phyloP scores from a whole-genome alignment of 2,329 filamentous ascomycete species.

The Balansia obtecta region DNA sequence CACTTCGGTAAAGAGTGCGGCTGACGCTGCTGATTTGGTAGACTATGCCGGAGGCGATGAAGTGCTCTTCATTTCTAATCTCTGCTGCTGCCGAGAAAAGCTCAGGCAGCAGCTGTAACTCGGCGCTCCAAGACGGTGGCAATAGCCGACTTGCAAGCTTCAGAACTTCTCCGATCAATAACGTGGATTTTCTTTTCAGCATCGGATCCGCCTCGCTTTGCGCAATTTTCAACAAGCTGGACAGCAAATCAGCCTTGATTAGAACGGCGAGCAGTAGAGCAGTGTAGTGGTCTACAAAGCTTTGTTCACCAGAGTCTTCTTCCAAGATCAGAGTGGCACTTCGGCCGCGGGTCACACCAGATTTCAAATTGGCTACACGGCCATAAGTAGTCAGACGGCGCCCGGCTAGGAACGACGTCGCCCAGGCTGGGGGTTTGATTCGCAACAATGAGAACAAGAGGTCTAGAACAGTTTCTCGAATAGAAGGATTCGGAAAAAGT shows the following conservation, averaged over 20 bases:
- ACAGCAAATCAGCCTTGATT: conserved; percentile 65
- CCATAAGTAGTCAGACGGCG: conserved; percentile 90
- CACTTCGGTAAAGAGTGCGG: conserved; percentile 75
- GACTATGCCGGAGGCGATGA: conserved; percentile 76
- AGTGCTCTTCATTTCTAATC: conserved; percentile 59
- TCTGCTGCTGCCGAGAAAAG: conserved; percentile 66
- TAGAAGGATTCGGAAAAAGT: conserved; percentile 40
- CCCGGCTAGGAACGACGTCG: conserved; percentile 86
- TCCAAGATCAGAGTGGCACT: conserved; percentile 43
- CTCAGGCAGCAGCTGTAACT: conserved; percentile 78
- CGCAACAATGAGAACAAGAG: conserved; percentile 68
- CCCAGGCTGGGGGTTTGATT: conserved; percentile 88
- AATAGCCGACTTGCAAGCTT: conserved; percentile 80
- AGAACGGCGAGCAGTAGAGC: conserved; percentile 77
- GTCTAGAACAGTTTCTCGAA: conserved; percentile 73
- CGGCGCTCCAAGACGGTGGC: conserved; percentile 68
- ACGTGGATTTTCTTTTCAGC: conserved; percentile 76
- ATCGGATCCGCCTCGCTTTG: conserved; percentile 54
- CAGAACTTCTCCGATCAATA: conserved; percentile 82
- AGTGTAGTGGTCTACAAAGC: conserved; percentile 88
- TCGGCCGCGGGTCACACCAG: conserved; percentile 36
- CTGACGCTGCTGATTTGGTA: conserved; percentile 98
- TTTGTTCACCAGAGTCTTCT: conserved; percentile 61
- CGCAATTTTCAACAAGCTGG: conserved; percentile 49
- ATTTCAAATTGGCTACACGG: conserved; percentile 75